A percentile compares a stretch with the other conserved stretches of the same genome.
These are phyloP conservation scores for Geotrichum klebahnii DNA, from an alignment of 1,139 yeast genomes.

Conservation along the genomic window DNA sequence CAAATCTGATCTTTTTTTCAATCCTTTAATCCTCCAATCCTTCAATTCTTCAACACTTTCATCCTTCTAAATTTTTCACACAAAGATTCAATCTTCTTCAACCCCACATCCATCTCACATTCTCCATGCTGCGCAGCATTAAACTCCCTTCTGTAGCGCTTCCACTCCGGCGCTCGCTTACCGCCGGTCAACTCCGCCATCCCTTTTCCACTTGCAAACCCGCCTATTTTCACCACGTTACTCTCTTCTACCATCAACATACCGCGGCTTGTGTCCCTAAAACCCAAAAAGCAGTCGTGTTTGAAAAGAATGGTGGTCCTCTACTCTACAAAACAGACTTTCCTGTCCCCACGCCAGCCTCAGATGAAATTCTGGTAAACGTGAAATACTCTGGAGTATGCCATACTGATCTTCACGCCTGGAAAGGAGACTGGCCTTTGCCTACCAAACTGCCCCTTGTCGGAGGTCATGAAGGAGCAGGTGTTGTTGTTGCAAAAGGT, in stretches of 20 bases:
- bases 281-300: slow-evolving; percentile 68
- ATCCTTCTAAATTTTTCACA: no score
- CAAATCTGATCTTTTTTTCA: no score
- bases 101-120: not conserved
- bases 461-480: slow-evolving; percentile 88
- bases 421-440: slow-evolving; percentile 72
- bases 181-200: slow-evolving; percentile 2
- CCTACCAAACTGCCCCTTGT: slow-evolving; percentile 63
- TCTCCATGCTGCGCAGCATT: not conserved
- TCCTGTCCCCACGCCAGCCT: slow-evolving; percentile 58
- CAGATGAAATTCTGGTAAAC: slow-evolving; percentile 58
- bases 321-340: slow-evolving; percentile 54
- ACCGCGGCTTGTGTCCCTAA: slow-evolving; percentile 46
- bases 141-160: not conserved
- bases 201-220: not conserved
- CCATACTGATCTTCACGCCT: slow-evolving; percentile 67
- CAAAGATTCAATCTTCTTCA: not conserved
- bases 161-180: not conserved
- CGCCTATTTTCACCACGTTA: not conserved
- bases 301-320: slow-evolving; percentile 65
- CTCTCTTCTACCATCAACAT: not conserved
- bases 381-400: slow-evolving; percentile 65
- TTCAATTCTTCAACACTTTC: no score
- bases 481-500: slow-evolving; percentile 73
- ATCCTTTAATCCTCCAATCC: no score